These are phyloP conservation scores for Ilyonectria sp. DNA, from an alignment of 2,329 filamentous ascomycete species.

Conservation along the genomic window DNA sequence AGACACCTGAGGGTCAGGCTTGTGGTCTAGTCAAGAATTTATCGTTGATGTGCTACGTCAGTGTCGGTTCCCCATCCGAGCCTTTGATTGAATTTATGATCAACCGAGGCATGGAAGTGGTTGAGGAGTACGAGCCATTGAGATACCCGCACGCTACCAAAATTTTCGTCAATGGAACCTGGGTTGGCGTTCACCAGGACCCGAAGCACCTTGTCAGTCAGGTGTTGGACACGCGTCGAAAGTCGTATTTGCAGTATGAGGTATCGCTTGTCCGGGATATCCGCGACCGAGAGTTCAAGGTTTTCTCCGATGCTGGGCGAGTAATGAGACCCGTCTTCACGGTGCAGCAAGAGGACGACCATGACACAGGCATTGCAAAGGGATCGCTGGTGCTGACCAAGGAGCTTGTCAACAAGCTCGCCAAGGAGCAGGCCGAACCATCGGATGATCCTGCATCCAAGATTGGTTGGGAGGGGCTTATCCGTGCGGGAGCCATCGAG, in stretches of 20 bases:
- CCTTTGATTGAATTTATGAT: slow-evolving; percentile 97
- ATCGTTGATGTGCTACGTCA: slow-evolving; percentile 98
- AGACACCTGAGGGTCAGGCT: slow-evolving; percentile 98
- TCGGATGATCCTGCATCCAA: slow-evolving; percentile 72
- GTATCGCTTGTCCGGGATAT: slow-evolving; percentile 97
- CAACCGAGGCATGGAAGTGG: slow-evolving; percentile 92
- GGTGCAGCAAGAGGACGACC: slow-evolving; percentile 88
- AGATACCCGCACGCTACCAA: slow-evolving; percentile 94
- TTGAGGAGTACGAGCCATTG: slow-evolving; percentile 93
- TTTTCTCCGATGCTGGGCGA: slow-evolving; percentile 96
- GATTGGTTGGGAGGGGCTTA: slow-evolving; percentile 91
- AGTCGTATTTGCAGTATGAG: slow-evolving; percentile 89
- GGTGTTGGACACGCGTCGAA: slow-evolving; percentile 83
- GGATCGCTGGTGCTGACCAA: slow-evolving; percentile 88
- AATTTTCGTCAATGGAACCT: slow-evolving; percentile 97
- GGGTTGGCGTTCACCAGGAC: slow-evolving; percentile 96
- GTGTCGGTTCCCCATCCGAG: slow-evolving; percentile 91
- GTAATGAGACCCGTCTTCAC: slow-evolving; percentile 96
- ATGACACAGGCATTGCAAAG: slow-evolving; percentile 70
- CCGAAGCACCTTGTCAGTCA: slow-evolving; percentile 87
- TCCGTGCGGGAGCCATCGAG: slow-evolving; percentile 89
- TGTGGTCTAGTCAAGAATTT: slow-evolving; percentile 99
- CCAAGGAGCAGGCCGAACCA: slow-evolving; percentile 81
- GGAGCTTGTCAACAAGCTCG: slow-evolving; percentile 80
- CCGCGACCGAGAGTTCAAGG: slow-evolving; percentile 96